phyloP scores from a whole-genome alignment of 768 basidiomycete genomes.

The Boletellus ananas region DNA sequence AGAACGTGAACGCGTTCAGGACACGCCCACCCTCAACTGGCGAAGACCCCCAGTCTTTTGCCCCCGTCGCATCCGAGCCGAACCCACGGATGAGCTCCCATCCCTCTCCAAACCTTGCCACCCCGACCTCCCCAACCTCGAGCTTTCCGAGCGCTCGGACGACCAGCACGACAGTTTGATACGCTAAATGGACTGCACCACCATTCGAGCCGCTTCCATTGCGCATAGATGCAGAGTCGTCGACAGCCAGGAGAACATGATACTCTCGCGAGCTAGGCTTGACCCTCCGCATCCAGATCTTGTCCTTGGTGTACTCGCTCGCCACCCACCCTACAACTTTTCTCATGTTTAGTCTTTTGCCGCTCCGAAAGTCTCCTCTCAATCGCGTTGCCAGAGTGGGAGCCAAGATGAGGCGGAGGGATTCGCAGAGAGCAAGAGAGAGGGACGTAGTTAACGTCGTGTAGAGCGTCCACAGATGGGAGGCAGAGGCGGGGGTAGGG shows the following conservation, averaged over 20 bases:
- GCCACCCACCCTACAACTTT: slow-evolving; percentile 98
- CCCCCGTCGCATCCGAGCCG: slow-evolving; percentile 78
- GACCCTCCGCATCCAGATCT: slow-evolving; percentile 96
- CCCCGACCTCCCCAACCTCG: slow-evolving; percentile 91
- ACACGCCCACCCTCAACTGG: slow-evolving; percentile 39
- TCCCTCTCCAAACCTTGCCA: slow-evolving; percentile 84
- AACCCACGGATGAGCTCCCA: slow-evolving; percentile 91
- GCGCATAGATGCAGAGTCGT: slow-evolving; percentile 93
- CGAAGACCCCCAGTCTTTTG: slow-evolving; percentile 39
- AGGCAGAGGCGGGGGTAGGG: slow-evolving; percentile 37
- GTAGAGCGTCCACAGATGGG: slow-evolving; percentile 88
- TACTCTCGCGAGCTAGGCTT: slow-evolving; percentile 93
- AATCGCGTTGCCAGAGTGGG: slow-evolving; percentile 92
- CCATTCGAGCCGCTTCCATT: slow-evolving; percentile 14
- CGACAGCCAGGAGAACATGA: slow-evolving; percentile 89
- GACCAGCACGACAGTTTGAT: slow-evolving; percentile 88
- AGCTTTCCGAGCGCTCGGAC: slow-evolving; percentile 86
- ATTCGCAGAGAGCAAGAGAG: slow-evolving; percentile 90
- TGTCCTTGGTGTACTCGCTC: slow-evolving; percentile 98
- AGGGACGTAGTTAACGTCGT: slow-evolving; percentile 88
- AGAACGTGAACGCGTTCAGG: slow-evolving; percentile 82
- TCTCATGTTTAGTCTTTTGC: slow-evolving; percentile 98
- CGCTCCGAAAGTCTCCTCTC: slow-evolving; percentile 95
- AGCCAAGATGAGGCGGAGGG: slow-evolving; percentile 92
- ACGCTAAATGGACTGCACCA: slow-evolving; percentile 75